Base-by-base conservation (phyloP, 306 rosid species). In the Sesbania bispinosa region DNA sequence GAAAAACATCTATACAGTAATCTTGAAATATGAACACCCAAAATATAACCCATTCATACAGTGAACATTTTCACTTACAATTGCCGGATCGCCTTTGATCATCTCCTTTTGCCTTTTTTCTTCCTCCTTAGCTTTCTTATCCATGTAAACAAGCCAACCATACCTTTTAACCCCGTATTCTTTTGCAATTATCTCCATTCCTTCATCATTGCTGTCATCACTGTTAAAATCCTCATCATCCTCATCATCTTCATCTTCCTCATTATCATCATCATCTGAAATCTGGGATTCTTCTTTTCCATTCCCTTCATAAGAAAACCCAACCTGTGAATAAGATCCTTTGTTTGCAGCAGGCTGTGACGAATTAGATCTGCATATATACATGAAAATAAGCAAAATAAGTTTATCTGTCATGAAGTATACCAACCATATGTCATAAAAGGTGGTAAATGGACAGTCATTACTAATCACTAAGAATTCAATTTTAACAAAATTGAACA, bases 81-180 rank as follows among this genome's bases (percentile, higher is more conserved):
- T 86, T 73, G 99, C 87, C 77, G 99, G 97, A 67, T 94, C 96
- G 2, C 97, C 99, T 79, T 94, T 94, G 88, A 94, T 94, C 54
- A 91, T 87, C 81, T 94, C 97, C 52, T 91, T 89, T 67, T 94
- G 97, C 86, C 93, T 88, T 83, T 88, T 94, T 71, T 87, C 97
- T 74, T 91, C 99, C 82, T 91, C 97, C 82, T 94, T 94, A 23
- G 96, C 96, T 61, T 89, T 94, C 83, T 89, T 94, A 75, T 94
- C 99, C 99, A 85, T 91, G 86, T 91, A 94, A 66, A 94, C 97
- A 76, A 94, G 96, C 99, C 99, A 94, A 51, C 96, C 97, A 59
- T 84, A 94, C 82, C 96, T 89, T 81, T 89, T 91, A 43, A 94
- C 89, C 64, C 99, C 99, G 59, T 80, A 94, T 41, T 94, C 99